Percentiles rank a stretch among this genome's conserved stretches.
Conservation (phyloP, 2,329 filamentous ascomycete genomes). For the Cladosporium halotolerans region DNA sequence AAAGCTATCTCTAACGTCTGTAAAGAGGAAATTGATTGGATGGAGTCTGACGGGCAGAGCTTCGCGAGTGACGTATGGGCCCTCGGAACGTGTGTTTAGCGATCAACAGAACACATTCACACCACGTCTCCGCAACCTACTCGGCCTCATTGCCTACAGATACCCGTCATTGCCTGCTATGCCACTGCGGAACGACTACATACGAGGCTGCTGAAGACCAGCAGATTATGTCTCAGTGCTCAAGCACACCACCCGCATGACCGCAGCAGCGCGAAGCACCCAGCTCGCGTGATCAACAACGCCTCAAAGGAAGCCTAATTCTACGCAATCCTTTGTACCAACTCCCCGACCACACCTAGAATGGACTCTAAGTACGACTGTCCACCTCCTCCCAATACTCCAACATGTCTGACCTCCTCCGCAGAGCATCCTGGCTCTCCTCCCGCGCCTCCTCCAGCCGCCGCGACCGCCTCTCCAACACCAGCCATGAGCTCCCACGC, state of each 20-base stretch:
- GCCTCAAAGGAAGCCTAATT: neutral
- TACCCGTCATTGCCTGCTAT: no score
- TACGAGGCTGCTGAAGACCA: no score
- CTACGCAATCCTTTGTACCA: neutral
- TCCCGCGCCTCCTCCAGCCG: slow-evolving; percentile 18
- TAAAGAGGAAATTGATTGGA: no score
- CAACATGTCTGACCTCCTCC: slow-evolving; percentile 15
- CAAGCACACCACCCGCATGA: neutral
- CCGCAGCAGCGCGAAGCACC: neutral
- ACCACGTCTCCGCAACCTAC: no score
- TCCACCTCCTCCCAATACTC: neutral
- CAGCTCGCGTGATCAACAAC: slow-evolving; percentile 5
- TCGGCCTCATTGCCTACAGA: no score
- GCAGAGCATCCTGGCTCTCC: slow-evolving; percentile 25
- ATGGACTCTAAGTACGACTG: slow-evolving; percentile 2
- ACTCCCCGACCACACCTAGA: neutral
- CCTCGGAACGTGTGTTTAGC: no score
- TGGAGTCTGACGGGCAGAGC: no score
- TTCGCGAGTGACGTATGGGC: neutral
- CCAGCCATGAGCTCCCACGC: slow-evolving; percentile 25
- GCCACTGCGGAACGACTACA: no score
- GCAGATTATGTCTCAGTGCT: slow-evolving; percentile 6
- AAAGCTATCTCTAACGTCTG: no score
- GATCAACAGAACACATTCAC: no score
- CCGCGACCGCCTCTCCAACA: slow-evolving; percentile 5